These are phyloP conservation scores for Grigorovia humatica DNA, from an alignment of 805 yeast species.

Conservation along the genomic window DNA sequence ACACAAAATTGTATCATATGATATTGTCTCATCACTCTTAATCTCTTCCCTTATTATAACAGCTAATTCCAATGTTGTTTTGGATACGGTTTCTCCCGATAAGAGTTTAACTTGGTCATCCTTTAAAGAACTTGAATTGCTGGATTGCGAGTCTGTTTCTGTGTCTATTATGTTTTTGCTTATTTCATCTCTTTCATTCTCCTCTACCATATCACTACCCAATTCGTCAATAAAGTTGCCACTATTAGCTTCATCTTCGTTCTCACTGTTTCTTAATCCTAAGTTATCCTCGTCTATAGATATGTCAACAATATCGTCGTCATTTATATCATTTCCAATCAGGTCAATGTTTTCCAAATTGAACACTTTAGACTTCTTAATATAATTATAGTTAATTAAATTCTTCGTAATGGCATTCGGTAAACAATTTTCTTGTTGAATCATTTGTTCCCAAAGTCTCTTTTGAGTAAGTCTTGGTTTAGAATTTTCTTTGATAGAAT, in stretches of 20 bases:
- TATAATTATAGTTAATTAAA: conserved; percentile 10
- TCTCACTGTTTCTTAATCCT: neutral
- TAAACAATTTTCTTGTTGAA: conserved; percentile 10
- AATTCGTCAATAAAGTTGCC: neutral
- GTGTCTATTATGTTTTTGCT: no score
- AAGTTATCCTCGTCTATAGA: conserved; percentile 13
- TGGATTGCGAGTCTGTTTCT: neutral
- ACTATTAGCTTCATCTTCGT: conserved; percentile 2
- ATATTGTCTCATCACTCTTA: conserved; percentile 7
- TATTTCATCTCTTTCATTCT: neutral
- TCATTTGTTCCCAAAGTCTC: conserved; percentile 17
- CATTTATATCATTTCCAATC: conserved; percentile 6
- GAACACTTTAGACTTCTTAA: conserved; percentile 15
- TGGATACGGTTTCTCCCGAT: conserved; percentile 19
- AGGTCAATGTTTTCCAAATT: conserved; percentile 2
- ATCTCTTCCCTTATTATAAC: conserved; percentile 15
- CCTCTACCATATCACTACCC: neutral
- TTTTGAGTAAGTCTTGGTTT: conserved; percentile 6
- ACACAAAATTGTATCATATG: conserved; percentile 8
- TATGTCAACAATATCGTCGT: conserved; percentile 17
- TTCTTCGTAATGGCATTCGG: conserved; percentile 12
- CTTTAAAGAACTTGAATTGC: neutral
- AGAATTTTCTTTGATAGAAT: conserved; percentile 1
- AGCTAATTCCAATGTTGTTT: conserved; percentile 23
- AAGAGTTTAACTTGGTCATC: conserved; percentile 10